Evolutionary conservation across 345 rosid species (phyloP).

Genomic region (Laguncularia racemosa): DNA sequence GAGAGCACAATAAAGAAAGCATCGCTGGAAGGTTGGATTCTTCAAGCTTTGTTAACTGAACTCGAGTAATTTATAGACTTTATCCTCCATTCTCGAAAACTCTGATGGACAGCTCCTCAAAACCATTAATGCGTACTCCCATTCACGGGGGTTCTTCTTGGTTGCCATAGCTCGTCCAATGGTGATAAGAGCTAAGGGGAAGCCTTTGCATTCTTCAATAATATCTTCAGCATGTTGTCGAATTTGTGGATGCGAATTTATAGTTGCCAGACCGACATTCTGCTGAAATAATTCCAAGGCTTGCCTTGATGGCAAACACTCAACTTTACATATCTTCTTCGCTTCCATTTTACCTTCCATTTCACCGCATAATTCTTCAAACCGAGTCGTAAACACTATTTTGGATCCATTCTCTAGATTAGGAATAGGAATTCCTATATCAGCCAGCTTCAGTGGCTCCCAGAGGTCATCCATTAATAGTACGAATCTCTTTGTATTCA

Average conservation of each 20-base stretch:
- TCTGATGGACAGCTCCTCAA: not conserved
- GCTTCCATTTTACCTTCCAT: conserved; percentile 14
- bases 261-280: conserved; percentile 10
- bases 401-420: conserved; percentile 1
- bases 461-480: conserved; percentile 16
- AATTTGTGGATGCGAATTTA: conserved; percentile 2
- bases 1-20: conserved; percentile 11
- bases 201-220: conserved; percentile 5
- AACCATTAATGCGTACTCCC: conserved; percentile 6
- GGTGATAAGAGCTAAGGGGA: conserved; percentile 14
- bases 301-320: conserved; percentile 1
- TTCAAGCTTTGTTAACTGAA: conserved; percentile 3
- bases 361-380: conserved; percentile 11
- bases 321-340: conserved; percentile 5
- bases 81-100: conserved; percentile 4
- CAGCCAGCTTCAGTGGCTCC: conserved; percentile 1
- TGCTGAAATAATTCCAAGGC: conserved; percentile 15
- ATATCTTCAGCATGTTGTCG: conserved; percentile 5
- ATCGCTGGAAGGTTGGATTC: not conserved
- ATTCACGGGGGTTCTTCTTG: conserved; percentile 4
- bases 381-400: conserved; percentile 20
- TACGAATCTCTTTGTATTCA: conserved; percentile 14
- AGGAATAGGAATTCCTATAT: conserved; percentile 16
- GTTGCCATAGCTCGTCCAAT: conserved; percentile 14
- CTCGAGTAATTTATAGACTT: not conserved